phyloP scores from a whole-genome alignment of 2,329 filamentous ascomycete genomes.

The Phaeosphaeriaceae sp. region DNA sequence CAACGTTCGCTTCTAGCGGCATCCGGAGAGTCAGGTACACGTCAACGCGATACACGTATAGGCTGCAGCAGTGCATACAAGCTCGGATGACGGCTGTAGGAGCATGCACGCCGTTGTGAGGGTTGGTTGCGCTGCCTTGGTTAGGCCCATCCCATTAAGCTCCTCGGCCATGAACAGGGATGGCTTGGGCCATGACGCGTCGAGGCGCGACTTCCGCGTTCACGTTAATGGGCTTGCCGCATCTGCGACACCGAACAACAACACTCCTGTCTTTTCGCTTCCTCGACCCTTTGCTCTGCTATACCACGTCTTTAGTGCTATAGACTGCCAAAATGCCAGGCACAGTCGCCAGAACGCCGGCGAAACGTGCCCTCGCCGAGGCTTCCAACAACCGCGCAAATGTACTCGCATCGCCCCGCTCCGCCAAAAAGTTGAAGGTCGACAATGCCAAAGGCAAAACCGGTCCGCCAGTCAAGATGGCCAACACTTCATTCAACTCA shows the following conservation, averaged over 20 bases:
- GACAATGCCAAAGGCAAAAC: slow-evolving; percentile 66
- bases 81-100: not conserved
- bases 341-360: slow-evolving; percentile 45
- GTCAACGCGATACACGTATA: not conserved
- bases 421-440: slow-evolving; percentile 84
- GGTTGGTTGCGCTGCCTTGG: slow-evolving; percentile 5
- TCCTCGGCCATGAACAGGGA: slow-evolving; percentile 25
- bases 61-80: not conserved
- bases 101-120: not conserved
- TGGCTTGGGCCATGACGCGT: slow-evolving; percentile 34
- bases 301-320: not conserved
- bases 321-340: slow-evolving; percentile 37
- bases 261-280: slow-evolving; percentile 10
- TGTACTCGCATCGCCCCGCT: slow-evolving; percentile 53
- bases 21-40: no score
- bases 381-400: slow-evolving; percentile 54
- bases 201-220: slow-evolving; percentile 32
- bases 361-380: slow-evolving; percentile 57
- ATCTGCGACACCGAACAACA: slow-evolving; percentile 22
- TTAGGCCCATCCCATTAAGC: slow-evolving; percentile 20
- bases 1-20: no score
- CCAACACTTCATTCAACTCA: slow-evolving; percentile 63
- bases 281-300: slow-evolving; percentile 6
- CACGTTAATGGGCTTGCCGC: slow-evolving; percentile 31
- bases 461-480: slow-evolving; percentile 69